Evolutionary conservation across 441 rosid genomes (phyloP).

Genomic region (Adansonia grandidieri): DNA sequence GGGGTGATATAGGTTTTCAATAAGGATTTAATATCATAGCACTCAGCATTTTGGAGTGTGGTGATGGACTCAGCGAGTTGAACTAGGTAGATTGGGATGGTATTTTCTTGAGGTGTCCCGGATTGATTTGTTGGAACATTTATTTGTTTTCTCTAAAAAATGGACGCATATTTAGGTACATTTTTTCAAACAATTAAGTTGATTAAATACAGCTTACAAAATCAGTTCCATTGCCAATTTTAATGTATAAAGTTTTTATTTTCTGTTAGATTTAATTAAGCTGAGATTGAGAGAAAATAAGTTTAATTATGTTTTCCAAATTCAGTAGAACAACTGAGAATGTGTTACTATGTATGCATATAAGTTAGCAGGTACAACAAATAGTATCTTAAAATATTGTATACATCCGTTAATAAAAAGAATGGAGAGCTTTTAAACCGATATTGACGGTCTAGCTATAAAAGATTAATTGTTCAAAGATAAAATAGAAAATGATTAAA

Average conservation of each 20-base stretch:
- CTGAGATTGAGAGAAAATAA: background rate
- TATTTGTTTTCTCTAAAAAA: background rate
- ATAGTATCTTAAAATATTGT: conserved; percentile 33
- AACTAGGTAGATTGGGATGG: too few relatives aligned
- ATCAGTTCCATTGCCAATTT: background rate
- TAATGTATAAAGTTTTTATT: background rate
- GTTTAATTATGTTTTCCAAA: background rate
- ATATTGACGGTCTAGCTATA: conserved; percentile 39
- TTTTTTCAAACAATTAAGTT: background rate
- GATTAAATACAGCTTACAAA: background rate
- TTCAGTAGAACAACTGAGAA: background rate
- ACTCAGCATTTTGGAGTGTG: too few relatives aligned
- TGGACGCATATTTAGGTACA: background rate
- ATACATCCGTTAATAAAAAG: background rate
- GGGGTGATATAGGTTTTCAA: too few relatives aligned
- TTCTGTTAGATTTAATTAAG: background rate
- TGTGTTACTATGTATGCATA: background rate
- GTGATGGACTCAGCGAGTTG: too few relatives aligned
- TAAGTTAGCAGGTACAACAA: background rate
- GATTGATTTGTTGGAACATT: too few relatives aligned
- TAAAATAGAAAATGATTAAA: conserved; percentile 15
- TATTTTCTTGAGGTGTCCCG: too few relatives aligned
- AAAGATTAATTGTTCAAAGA: conserved; percentile 18
- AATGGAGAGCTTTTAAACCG: conserved; percentile 25
- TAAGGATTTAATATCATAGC: too few relatives aligned